Percentiles rank a stretch among this genome's conserved stretches.
Conservation (phyloP, 1,284 basidiomycete genomes). For the Cryptococcus sp. region DNA sequence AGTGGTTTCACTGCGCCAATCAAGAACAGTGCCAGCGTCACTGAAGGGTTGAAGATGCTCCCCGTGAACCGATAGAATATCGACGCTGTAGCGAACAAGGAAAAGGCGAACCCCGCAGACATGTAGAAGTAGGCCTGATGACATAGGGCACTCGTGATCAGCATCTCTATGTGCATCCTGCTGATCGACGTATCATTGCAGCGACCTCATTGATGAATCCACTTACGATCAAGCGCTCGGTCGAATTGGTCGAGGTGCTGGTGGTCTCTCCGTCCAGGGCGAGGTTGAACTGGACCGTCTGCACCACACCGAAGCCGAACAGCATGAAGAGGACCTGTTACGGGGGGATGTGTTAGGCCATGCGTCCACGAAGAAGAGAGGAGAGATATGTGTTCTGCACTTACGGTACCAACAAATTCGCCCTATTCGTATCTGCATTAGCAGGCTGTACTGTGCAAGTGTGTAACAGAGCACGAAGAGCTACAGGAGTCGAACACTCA, state of each 20-base stretch:
- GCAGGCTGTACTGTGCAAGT: neutral
- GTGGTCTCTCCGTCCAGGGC: no score
- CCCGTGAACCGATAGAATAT: slow-evolving; percentile 72
- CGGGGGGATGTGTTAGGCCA: neutral
- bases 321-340: slow-evolving; percentile 34
- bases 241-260: no score
- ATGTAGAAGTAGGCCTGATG: slow-evolving; percentile 57
- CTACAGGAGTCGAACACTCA: slow-evolving; percentile 12
- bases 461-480: neutral
- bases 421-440: slow-evolving; percentile 13
- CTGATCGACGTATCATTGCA: slow-evolving; percentile 8
- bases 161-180: slow-evolving; percentile 29
- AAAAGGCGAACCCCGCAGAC: slow-evolving; percentile 64
- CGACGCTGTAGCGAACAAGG: slow-evolving; percentile 68
- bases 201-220: neutral
- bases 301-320: slow-evolving; percentile 29
- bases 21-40: slow-evolving; percentile 65
- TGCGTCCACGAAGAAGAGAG: neutral
- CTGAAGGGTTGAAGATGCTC: slow-evolving; percentile 67
- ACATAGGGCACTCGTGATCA: slow-evolving; percentile 24
- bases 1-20: slow-evolving; percentile 62
- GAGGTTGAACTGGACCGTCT: no score
- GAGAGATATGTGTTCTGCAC: slow-evolving; percentile 5
- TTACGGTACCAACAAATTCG: slow-evolving; percentile 32
- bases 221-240: slow-evolving; percentile 1